Base-by-base conservation (phyloP, 306 rosid genomes). In the Trichosanthes truncata region DNA sequence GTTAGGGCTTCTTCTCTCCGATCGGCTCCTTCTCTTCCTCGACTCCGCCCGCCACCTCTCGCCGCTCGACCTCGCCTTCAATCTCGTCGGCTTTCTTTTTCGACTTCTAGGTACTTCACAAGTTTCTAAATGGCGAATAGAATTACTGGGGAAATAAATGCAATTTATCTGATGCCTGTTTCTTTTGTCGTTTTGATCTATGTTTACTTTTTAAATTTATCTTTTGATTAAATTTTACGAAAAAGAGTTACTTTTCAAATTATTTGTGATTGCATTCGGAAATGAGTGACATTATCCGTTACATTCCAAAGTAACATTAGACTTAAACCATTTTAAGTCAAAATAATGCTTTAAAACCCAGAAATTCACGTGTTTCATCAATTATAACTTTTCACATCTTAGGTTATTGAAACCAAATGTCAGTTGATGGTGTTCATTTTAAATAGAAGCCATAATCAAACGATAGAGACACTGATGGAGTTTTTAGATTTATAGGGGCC, bases 1-100 rank as follows among this genome's bases (percentile, higher is more conserved):
- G 90, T 91, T 20, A 89, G 97, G 85, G 76, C 81, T 83, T 90
- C 94, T 3, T 78, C 87, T 36, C 85, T 83, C 74, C 99, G 99
- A 25, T 79, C 92, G 0, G 80, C 91, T 3, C 81, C 96, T 3
- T 46, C 92, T 40, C 82, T 91, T 49, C 90, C 95, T 46, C 94
- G 96, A 26, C 74, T 88, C 63, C 88, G 86, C 5, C 90, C 91
- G 2, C 97, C 97, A 13, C 77, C 87, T 56, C 78, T 86, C 53
- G 57, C 94, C n/a, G 83, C 93, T 25, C 90, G 93, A 51, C 97
- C 97, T 66, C 96, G 93, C 67, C 56, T 80, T 76, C 89, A 84
- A 21, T 83, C 93, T 82, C 92, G 91, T 74, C 95, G 93, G 59
- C 88, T 88, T 81, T 87, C 95, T 21, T 83, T 90, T 62, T 86